Evolutionary conservation across 1,284 basidiomycete genomes (phyloP).

Genomic region (Coriolopsis trogii): DNA sequence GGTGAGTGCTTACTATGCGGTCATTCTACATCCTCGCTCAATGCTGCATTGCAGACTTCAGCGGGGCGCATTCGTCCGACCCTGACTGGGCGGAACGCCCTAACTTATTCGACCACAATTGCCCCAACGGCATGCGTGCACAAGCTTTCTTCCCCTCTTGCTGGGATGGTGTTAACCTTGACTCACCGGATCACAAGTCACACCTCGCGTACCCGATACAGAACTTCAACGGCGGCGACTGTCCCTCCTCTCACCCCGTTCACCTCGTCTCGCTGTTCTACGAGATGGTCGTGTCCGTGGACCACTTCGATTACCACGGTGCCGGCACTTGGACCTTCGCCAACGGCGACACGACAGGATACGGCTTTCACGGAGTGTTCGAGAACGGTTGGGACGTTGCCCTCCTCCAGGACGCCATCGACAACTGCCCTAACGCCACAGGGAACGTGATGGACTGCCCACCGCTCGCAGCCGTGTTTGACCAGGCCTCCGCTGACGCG

Average conservation of each 20-base stretch:
- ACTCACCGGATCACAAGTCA: constrained; percentile 53
- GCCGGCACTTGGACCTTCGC: constrained; percentile 33
- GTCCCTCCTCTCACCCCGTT: constrained; percentile 33
- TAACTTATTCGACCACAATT: constrained; percentile 34
- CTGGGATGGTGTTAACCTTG: constrained; percentile 47
- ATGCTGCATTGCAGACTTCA: constrained; percentile 31
- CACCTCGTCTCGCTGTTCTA: constrained; percentile 36
- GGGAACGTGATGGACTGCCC: constrained; percentile 26
- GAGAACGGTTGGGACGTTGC: constrained; percentile 34
- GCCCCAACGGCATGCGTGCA: constrained; percentile 42
- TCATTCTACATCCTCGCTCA: not conserved
- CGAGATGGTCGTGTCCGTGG: constrained; percentile 29
- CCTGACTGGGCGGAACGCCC: constrained; percentile 31
- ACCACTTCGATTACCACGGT: constrained; percentile 26
- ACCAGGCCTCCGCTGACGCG: constrained; percentile 22
- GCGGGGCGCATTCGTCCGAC: constrained; percentile 26
- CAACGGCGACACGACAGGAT: constrained; percentile 34
- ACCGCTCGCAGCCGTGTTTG: constrained; percentile 23
- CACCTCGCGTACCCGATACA: constrained; percentile 52
- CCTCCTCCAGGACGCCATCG: constrained; percentile 32
- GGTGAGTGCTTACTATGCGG: constrained; percentile 18
- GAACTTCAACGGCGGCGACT: constrained; percentile 32
- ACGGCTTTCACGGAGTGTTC: constrained; percentile 37
- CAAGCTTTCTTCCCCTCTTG: constrained; percentile 48
- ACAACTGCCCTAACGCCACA: constrained; percentile 28